Evolutionary conservation across 306 rosid species (phyloP), one percentile per base, ranked within the genome.

Genomic region (Ammopiptanthus mongolicus): DNA sequence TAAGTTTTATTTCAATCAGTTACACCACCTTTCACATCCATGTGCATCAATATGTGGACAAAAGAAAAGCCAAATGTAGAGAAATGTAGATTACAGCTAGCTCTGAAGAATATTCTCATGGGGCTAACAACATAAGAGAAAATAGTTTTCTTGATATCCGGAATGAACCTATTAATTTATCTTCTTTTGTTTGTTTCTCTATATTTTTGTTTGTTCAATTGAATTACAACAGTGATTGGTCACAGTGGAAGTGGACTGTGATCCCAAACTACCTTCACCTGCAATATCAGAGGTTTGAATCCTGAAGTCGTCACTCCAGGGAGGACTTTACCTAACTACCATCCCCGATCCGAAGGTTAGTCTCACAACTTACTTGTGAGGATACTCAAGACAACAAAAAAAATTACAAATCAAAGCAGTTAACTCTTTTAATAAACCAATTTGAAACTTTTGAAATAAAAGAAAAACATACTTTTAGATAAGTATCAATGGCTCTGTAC

Each of bases 401-500:
- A n/a, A n/a, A n/a, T n/a, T n/a, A n/a, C n/a, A n/a, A n/a, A n/a
- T n/a, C n/a, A n/a, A n/a, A n/a, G n/a, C n/a, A n/a, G 2, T 39
- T 0, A 39, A 39, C 46, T 28, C 41, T 53, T 60, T 56, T 3
- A 44, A 18, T 25, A 8, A 66, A 71, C 56, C 13, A 48, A 12
- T 56, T 14, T 18, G 68, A 21, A 42, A 51, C 31, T 14, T 23
- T 0, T 1, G n/a, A 76, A n/a, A 41, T 11, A 19, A 3, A 53
- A 65, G 5, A 33, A 41, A 41, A 10, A 11, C 85, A 74, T 84
- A 92, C 99, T 75, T 95, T 95, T 5, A 95, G 97, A 69, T 88
- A 95, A 12, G 99, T 95, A 69, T 95, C 99, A 81, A 95, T 74
- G 91, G 97, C 97, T 79, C 99, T 82, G 80, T 95, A 95, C 68